Conservation (phyloP, 2,329 filamentous ascomycete genomes). For the Alternaria burnsii region DNA sequence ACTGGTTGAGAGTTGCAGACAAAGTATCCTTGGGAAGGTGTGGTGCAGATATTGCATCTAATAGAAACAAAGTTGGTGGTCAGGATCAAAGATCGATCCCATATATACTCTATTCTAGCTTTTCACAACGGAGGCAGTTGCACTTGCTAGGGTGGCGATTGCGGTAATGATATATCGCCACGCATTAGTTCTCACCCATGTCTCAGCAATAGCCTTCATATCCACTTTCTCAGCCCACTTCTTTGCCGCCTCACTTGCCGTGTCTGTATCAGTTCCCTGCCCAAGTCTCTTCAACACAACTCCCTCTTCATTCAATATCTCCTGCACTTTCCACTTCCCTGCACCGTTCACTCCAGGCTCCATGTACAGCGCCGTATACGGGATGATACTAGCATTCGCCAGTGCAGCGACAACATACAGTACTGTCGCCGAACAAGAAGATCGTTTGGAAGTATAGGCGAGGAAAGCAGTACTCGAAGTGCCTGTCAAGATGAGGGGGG, state of each 20-base stretch:
- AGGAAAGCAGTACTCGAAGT: slow-evolving; percentile 45
- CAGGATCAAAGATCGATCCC: neutral
- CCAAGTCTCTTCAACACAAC: slow-evolving; percentile 23
- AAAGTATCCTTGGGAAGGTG: neutral
- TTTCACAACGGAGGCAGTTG: slow-evolving; percentile 16
- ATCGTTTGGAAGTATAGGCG: slow-evolving; percentile 22
- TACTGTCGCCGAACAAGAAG: slow-evolving; percentile 6
- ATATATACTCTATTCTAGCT: neutral
- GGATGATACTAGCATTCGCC: slow-evolving; percentile 43
- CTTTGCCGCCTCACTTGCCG: slow-evolving; percentile 23
- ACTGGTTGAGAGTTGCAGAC: too few relatives aligned
- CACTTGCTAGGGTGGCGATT: slow-evolving; percentile 25
- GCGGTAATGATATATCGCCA: slow-evolving; percentile 31
- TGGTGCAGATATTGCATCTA: neutral
- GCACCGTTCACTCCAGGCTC: slow-evolving; percentile 52
- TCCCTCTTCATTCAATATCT: slow-evolving; percentile 37
- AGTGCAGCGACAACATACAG: slow-evolving; percentile 39
- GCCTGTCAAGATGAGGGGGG: slow-evolving; percentile 47
- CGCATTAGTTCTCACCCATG: slow-evolving; percentile 28
- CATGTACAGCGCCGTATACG: slow-evolving; percentile 51
- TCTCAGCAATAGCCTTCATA: slow-evolving; percentile 32
- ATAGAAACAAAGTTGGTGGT: neutral
- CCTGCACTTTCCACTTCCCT: slow-evolving; percentile 51
- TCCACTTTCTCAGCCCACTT: slow-evolving; percentile 28
- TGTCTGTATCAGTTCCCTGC: slow-evolving; percentile 23